Evolutionary conservation across 1,284 basidiomycete genomes (phyloP), one percentile per base, ranked within the genome.

Genomic region (Thecaphora thlaspeos): DNA sequence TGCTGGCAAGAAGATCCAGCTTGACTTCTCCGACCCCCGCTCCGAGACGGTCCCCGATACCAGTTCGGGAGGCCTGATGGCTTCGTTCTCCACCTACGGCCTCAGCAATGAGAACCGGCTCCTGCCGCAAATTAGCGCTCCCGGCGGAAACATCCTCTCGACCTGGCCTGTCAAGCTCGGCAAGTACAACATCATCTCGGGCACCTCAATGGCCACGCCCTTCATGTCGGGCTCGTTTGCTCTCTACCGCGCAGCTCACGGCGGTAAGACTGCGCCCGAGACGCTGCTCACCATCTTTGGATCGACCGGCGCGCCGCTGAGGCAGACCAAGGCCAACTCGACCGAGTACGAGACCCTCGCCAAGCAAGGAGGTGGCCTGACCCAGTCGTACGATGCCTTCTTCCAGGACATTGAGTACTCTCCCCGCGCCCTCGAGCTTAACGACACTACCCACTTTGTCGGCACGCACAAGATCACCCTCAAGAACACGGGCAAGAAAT

Each of bases 181-280:
- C 38, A 78, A 78, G 12, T 82, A 80, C 54, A 79, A 78, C 5
- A 77, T 83, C 40, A 60, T 78, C 32, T 84, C 81, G 19, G 84
- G 82, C 18, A 77, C 73, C 11, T 67, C 64, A 45, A 69, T 75
- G 68, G 61, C 76, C 0, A 64, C 72, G 4, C 50, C 79, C 1
- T 86, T 84, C 51, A 79, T 85, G 45, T 84, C 87, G 3, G 88
- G 87, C 11, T 81, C 83, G 38, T 81, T 84, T 15, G 88, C 87
- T 2, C 81, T 89, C 3, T 81, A 87, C 46, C 80, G 88, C 41
- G 75, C 82, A 22, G 61, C 61, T 23, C 63, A 82, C 81, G 28
- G 83, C 71, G 83, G 85, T 22, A 82, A 81, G 51, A 15, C 75
- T 64, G 38, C 46, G 36, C 52, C 60, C 12, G 45, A 51, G 10